These are phyloP conservation scores for Neofusicoccum sp. DNA, from an alignment of 2,329 filamentous ascomycete species.

Conservation along the genomic window DNA sequence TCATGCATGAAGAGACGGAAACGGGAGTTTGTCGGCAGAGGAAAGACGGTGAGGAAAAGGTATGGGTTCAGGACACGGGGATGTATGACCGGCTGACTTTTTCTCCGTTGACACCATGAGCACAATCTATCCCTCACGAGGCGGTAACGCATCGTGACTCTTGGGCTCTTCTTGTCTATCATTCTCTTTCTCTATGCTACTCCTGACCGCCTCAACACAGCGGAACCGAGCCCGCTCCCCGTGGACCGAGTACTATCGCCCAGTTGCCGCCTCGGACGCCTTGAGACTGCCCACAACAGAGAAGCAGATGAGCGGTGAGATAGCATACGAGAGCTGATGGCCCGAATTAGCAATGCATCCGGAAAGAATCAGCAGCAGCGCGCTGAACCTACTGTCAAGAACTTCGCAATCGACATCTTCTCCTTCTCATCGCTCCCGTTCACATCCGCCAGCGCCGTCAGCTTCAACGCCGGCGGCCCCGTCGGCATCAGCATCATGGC, in stretches of 20 bases:
- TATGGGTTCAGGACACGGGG: background rate
- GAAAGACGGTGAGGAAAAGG: too few relatives aligned
- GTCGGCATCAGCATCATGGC: conserved; percentile 63
- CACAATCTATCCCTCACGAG: too few relatives aligned
- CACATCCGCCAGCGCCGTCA: conserved; percentile 56
- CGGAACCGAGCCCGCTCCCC: background rate
- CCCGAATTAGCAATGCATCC: background rate
- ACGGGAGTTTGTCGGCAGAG: too few relatives aligned
- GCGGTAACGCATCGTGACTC: too few relatives aligned
- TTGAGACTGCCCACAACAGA: conserved; percentile 48
- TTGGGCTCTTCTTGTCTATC: too few relatives aligned
- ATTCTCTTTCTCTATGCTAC: background rate
- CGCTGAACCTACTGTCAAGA: conserved; percentile 46
- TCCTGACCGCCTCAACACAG: background rate
- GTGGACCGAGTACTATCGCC: background rate
- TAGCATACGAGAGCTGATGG: conserved; percentile 43
- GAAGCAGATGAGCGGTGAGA: conserved; percentile 49
- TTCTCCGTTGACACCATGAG: too few relatives aligned
- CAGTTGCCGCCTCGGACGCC: conserved; percentile 39
- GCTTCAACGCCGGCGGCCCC: conserved; percentile 58
- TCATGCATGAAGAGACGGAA: too few relatives aligned
- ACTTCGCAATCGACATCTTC: conserved; percentile 58
- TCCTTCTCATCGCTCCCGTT: conserved; percentile 49
- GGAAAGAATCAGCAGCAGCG: background rate
- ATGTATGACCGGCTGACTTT: background rate